A percentile compares a stretch with the other conserved stretches of the same genome.
These are phyloP conservation scores for Lipomyces sp. DNA, from an alignment of 805 yeast genomes.

Conservation along the genomic window DNA sequence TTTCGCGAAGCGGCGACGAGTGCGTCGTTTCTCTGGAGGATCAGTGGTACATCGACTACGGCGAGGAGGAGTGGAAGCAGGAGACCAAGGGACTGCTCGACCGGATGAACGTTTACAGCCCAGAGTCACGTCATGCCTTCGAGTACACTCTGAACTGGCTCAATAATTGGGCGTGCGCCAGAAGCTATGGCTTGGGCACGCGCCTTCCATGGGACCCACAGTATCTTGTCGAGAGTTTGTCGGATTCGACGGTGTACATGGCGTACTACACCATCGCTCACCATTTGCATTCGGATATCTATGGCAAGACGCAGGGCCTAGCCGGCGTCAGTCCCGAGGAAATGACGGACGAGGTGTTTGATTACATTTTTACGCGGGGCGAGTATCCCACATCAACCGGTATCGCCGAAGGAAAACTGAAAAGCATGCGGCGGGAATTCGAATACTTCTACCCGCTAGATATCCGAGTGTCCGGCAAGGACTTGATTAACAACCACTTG, in stretches of 20 bases:
- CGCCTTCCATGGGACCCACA: constrained; percentile 95
- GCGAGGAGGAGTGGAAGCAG: constrained; percentile 86
- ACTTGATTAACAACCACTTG: constrained; percentile 93
- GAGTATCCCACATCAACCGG: constrained; percentile 52
- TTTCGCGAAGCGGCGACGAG: constrained; percentile 94
- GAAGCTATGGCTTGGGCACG: constrained; percentile 95
- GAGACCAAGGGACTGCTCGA: constrained; percentile 76
- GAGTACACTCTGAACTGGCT: constrained; percentile 95
- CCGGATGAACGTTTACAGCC: constrained; percentile 69
- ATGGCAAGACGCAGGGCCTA: constrained; percentile 72
- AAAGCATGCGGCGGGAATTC: constrained; percentile 83
- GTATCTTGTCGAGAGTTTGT: constrained; percentile 87
- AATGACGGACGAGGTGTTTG: constrained; percentile 90
- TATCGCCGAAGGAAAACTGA: constrained; percentile 65
- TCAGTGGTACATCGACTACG: constrained; percentile 97
- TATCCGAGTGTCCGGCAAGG: constrained; percentile 89
- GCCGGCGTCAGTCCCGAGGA: constrained; percentile 74
- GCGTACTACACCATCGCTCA: constrained; percentile 89
- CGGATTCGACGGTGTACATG: constrained; percentile 95
- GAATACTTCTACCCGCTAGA: constrained; percentile 97
- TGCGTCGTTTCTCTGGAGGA: constrained; percentile 97
- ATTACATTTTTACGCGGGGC: constrained; percentile 75
- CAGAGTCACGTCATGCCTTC: constrained; percentile 86
- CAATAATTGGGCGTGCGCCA: constrained; percentile 96
- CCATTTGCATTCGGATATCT: constrained; percentile 78